Conservation (phyloP, 768 basidiomycete genomes). For the Mycena olivaceomarginata region DNA sequence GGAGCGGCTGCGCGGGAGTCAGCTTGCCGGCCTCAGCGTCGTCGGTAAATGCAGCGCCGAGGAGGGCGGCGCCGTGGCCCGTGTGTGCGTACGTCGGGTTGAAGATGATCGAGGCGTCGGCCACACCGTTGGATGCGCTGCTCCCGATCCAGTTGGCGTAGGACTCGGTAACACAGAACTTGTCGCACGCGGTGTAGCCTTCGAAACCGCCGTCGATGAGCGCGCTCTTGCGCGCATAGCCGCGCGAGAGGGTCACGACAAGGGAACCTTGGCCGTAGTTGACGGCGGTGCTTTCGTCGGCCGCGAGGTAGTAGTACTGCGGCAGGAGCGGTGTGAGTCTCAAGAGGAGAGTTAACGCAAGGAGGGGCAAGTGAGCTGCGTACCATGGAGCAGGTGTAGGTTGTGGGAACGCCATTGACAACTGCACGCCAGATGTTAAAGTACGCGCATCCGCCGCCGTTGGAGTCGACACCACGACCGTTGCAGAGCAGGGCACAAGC, state of each 20-base stretch:
- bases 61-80: constrained; percentile 31
- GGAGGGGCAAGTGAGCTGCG: not conserved
- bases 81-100: constrained; percentile 36
- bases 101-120: constrained; percentile 43
- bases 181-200: not conserved
- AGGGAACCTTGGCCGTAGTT: constrained; percentile 20
- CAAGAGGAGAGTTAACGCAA: not conserved
- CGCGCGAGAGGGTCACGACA: constrained; percentile 36
- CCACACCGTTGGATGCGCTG: constrained; percentile 1
- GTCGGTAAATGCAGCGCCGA: not conserved
- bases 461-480: not conserved
- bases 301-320: constrained; percentile 38
- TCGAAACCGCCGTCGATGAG: not conserved
- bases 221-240: constrained; percentile 28
- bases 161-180: constrained; percentile 36
- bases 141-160: constrained; percentile 43
- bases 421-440: constrained; percentile 1
- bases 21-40: constrained; percentile 31
- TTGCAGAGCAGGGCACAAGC: not conserved
- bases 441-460: not conserved
- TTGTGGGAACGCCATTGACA: not conserved
- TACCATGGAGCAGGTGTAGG: not conserved
- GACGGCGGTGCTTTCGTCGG: constrained; percentile 30
- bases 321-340: not conserved
- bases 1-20: constrained; percentile 26